phyloP scores from a whole-genome alignment of 768 basidiomycete species.

The Stropharia rugosoannulata region DNA sequence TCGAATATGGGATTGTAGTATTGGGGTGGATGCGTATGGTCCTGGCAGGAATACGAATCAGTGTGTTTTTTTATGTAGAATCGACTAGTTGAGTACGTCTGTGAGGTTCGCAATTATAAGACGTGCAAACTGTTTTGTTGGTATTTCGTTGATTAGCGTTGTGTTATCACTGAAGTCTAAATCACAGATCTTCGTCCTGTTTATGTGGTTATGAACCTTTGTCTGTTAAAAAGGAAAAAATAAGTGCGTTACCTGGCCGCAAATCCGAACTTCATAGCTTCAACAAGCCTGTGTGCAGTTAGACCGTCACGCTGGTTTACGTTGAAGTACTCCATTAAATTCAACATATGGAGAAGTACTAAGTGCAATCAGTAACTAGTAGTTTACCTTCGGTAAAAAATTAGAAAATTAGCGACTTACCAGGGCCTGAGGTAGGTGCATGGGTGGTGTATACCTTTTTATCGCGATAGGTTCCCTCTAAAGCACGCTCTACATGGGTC shows the following conservation, averaged over 20 bases:
- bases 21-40: constrained; percentile 72
- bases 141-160: constrained; percentile 57
- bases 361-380: constrained; percentile 2
- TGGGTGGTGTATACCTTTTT: constrained; percentile 82
- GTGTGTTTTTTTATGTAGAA: constrained; percentile 4
- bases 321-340: constrained; percentile 78
- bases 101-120: constrained; percentile 68
- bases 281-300: constrained; percentile 78
- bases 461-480: constrained; percentile 75
- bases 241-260: constrained; percentile 40
- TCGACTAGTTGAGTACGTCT: constrained; percentile 53
- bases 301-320: constrained; percentile 53
- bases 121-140: constrained; percentile 67
- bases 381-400: neutral
- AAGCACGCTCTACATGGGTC: constrained; percentile 67
- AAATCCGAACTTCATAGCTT: constrained; percentile 78
- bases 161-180: constrained; percentile 63
- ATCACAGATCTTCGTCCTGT: constrained; percentile 82
- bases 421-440: constrained; percentile 84
- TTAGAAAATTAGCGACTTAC: constrained; percentile 27
- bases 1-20: constrained; percentile 89
- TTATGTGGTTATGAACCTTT: neutral
- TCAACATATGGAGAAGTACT: constrained; percentile 91
- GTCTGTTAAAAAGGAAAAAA: neutral
- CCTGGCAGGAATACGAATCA: constrained; percentile 40